These are phyloP conservation scores for Didymella keratinophila DNA, from an alignment of 2,329 filamentous ascomycete genomes.

Conservation along the genomic window DNA sequence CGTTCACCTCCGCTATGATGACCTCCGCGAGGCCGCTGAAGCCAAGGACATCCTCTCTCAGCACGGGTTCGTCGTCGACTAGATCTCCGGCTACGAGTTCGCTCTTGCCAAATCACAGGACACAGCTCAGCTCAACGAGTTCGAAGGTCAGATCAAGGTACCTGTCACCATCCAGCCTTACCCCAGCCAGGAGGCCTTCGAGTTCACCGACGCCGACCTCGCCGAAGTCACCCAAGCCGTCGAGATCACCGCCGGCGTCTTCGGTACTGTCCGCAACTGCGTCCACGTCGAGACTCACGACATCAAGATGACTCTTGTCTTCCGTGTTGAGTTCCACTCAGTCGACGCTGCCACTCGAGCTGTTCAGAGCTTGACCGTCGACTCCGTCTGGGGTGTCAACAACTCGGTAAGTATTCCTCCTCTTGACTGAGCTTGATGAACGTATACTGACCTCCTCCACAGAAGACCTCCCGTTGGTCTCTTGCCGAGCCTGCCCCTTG, in stretches of 20 bases:
- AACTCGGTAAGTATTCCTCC: constrained; percentile 24
- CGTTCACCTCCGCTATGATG: constrained; percentile 50
- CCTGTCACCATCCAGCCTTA: constrained; percentile 29
- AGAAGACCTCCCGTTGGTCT: constrained; percentile 36
- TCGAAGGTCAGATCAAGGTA: constrained; percentile 45
- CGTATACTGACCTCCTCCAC: constrained; percentile 25
- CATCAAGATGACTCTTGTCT: constrained; percentile 28
- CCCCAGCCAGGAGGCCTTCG: constrained; percentile 19
- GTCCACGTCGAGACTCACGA: constrained; percentile 31
- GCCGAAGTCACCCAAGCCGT: constrained; percentile 23
- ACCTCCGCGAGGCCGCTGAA: constrained; percentile 46
- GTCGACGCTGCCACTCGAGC: constrained; percentile 40
- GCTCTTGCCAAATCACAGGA: constrained; percentile 38
- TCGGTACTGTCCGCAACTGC: constrained; percentile 30
- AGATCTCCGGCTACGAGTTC: constrained; percentile 36
- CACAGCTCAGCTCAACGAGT: constrained; percentile 34
- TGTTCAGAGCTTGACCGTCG: constrained; percentile 27
- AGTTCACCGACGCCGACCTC: constrained; percentile 29
- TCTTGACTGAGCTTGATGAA: constrained; percentile 7
- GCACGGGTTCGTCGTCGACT: constrained; percentile 32
- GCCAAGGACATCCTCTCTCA: constrained; percentile 35
- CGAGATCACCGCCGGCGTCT: constrained; percentile 25
- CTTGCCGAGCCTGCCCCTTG: constrained; percentile 28
- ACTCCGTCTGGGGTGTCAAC: constrained; percentile 23
- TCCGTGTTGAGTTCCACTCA: constrained; percentile 45